Conservation (phyloP, 2,329 filamentous ascomycete genomes). For the Aspergillus costaricaensis region DNA sequence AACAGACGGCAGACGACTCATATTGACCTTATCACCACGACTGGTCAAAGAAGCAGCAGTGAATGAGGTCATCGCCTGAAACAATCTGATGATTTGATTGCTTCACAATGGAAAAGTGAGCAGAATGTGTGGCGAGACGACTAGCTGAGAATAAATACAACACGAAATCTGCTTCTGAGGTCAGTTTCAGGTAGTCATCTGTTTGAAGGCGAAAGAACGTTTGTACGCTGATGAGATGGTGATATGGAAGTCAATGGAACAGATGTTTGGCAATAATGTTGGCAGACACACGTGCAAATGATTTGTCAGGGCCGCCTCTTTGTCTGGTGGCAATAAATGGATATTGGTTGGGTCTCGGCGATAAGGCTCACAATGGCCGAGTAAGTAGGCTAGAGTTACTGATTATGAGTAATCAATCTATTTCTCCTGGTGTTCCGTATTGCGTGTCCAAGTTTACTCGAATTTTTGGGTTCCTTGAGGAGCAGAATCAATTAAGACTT, state of each 20-base stretch:
- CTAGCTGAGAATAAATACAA: not conserved
- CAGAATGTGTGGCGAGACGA: not conserved
- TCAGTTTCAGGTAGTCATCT: constrained; percentile 1
- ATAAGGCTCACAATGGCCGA: constrained; percentile 24
- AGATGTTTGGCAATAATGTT: constrained; percentile 19
- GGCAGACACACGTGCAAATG: constrained; percentile 27
- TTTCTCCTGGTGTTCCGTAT: not conserved
- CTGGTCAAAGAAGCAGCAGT: constrained; percentile 24
- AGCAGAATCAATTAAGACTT: constrained; percentile 5
- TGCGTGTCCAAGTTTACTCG: not conserved
- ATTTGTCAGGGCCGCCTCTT: constrained; percentile 30
- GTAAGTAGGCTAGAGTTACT: constrained; percentile 2
- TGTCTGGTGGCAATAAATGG: constrained; percentile 29
- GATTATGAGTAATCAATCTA: not conserved
- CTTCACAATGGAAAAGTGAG: not conserved
- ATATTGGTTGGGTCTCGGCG: constrained; percentile 21
- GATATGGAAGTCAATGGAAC: constrained; percentile 28
- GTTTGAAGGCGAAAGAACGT: constrained; percentile 1
- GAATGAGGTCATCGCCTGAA: constrained; percentile 31
- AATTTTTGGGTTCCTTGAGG: constrained; percentile 4
- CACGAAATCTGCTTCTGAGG: not conserved
- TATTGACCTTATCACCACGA: constrained; percentile 32
- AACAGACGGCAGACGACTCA: constrained; percentile 47
- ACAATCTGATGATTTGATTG: not conserved
- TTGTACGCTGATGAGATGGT: constrained; percentile 14